Evolutionary conservation across 192 early-diverging fungal genomes (phyloP), one percentile per base, ranked within the genome.

Genomic region (Backusella westeae): DNA sequence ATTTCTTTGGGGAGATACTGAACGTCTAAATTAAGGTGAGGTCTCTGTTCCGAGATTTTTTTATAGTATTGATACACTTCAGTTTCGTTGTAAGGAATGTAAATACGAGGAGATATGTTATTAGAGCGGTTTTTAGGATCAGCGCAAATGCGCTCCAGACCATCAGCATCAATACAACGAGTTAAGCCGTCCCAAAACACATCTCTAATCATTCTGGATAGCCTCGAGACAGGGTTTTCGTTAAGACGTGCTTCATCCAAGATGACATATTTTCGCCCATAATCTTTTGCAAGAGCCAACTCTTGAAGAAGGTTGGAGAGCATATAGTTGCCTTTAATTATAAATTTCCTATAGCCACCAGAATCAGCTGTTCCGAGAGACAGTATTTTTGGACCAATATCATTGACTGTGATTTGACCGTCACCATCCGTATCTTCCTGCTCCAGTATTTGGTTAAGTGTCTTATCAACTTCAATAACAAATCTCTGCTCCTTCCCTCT

Each of bases 161-260:
- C 96, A 35, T 90, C 84, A 63, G 89, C 89, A 80, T 95, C 94
- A 76, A 95, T 94, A 77, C 92, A 89, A 42, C 94, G 86, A 17
- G 96, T 97, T n/a, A 99, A 83, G 0, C 94, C 96, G 80, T 98
- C 96, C 98, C 98, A 99, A 78, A 99, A 99, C 34, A 93, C 88
- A 72, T 89, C 93, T 74, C 91, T 89, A 77, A 99, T 97, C 89
- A 98, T 93, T 23, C 98, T 88, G 44, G 90, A 88, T 56, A 99
- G 80, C 1, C 97, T 90, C 73, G 95, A 91, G 26, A 98, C 91
- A 0, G 98, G 98, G 78, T 98, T 98, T 83, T 98, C 97, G 79
- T 92, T 96, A 26, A 99, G 84, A 2, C 95, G 86, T 26, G 91
- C 91, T 82, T 98, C 96, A 82, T 95, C 92, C 26, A 99, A 80